Percentiles rank a stretch among this genome's conserved stretches.
phyloP scores from a whole-genome alignment of 352 stramenopile genomes.

The Plasmopara halstedii region DNA sequence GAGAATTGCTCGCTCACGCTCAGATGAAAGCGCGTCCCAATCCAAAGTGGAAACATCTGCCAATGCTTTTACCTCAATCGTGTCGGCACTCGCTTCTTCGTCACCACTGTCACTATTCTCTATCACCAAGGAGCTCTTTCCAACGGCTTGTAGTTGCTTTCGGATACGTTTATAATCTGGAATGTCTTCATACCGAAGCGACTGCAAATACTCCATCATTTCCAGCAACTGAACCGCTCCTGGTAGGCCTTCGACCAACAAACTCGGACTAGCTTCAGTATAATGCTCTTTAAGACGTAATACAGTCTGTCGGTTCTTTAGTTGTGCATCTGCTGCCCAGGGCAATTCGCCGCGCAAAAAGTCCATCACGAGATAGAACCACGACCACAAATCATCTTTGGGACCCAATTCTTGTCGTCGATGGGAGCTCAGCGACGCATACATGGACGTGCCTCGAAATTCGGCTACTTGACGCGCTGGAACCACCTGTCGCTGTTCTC shows the following conservation, averaged over 20 bases:
- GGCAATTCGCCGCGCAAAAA: conserved; percentile 81
- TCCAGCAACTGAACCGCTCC: conserved; percentile 59
- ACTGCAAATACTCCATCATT: conserved; percentile 73
- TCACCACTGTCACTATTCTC: conserved; percentile 26
- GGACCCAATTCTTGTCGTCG: conserved; percentile 68
- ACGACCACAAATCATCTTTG: conserved; percentile 86
- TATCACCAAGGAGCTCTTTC: conserved; percentile 14
- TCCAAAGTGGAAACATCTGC: conserved; percentile 16
- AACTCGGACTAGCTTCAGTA: conserved; percentile 55
- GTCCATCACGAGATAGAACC: conserved; percentile 86
- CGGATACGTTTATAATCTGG: conserved; percentile 53
- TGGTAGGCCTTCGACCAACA: conserved; percentile 67
- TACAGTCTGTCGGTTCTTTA: conserved; percentile 79
- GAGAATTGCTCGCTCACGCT: conserved; percentile 43
- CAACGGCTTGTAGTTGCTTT: conserved; percentile 24
- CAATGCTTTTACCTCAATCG: conserved; percentile 11
- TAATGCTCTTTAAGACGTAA: conserved; percentile 79
- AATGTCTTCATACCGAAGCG: conserved; percentile 63
- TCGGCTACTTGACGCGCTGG: conserved; percentile 52
- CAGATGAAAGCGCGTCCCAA: conserved; percentile 23
- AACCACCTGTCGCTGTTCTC: conserved; percentile 54
- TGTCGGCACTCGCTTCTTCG: conserved; percentile 17
- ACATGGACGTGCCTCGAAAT: conserved; percentile 86
- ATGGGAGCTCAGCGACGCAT: conserved; percentile 81
- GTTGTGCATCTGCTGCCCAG: conserved; percentile 72